phyloP scores from a whole-genome alignment of 805 yeast genomes.

The Candida ipomoeae region DNA sequence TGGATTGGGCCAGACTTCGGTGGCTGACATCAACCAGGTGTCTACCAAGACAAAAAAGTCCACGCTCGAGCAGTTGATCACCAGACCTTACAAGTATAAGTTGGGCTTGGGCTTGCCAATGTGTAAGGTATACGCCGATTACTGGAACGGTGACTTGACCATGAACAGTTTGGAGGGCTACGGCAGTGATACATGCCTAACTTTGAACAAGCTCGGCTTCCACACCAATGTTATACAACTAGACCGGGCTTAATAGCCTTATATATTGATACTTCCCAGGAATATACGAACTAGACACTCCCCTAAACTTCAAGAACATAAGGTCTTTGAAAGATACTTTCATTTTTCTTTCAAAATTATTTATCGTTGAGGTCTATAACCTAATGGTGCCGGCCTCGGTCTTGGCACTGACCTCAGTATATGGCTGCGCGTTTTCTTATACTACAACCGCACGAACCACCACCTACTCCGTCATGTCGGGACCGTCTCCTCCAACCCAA shows the following conservation, averaged over 20 bases:
- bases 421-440: background rate
- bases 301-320: too few relatives aligned
- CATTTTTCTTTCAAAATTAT: too few relatives aligned
- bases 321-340: too few relatives aligned
- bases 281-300: background rate
- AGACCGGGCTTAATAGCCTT: conserved; percentile 54
- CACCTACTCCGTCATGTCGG: background rate
- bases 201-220: conserved; percentile 73
- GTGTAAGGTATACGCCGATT: conserved; percentile 90
- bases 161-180: conserved; percentile 84
- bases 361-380: too few relatives aligned
- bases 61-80: conserved; percentile 60
- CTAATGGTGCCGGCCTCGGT: too few relatives aligned
- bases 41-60: conserved; percentile 34
- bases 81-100: conserved; percentile 69
- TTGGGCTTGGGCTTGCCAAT: conserved; percentile 88
- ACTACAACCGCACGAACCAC: background rate
- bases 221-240: conserved; percentile 59
- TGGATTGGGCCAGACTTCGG: conserved; percentile 37
- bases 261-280: background rate
- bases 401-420: background rate
- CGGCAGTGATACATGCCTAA: conserved; percentile 84
- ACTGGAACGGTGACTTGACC: conserved; percentile 90
- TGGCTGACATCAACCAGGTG: conserved; percentile 33
- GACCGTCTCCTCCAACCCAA: background rate